phyloP scores from a whole-genome alignment of 768 basidiomycete genomes.

The Astraeus odoratus region DNA sequence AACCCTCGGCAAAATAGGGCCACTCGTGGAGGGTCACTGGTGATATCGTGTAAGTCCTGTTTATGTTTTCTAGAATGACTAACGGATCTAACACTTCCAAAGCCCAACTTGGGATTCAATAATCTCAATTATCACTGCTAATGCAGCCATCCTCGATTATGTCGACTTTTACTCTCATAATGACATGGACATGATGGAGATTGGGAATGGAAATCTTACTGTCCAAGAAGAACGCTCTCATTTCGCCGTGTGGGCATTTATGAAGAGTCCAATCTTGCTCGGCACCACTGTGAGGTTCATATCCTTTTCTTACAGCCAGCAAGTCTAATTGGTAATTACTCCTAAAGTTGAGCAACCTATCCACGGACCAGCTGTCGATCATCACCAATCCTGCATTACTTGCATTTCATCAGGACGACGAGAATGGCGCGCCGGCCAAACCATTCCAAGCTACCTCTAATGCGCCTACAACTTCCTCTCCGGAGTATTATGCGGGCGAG shows the following conservation, averaged over 20 bases:
- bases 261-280: constrained; percentile 52
- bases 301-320: background rate
- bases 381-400: constrained; percentile 46
- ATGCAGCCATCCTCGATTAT: constrained; percentile 34
- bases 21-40: constrained; percentile 51
- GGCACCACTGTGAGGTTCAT: constrained; percentile 25
- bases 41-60: constrained; percentile 32
- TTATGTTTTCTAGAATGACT: background rate
- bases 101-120: constrained; percentile 47
- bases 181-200: constrained; percentile 57
- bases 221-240: constrained; percentile 47
- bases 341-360: constrained; percentile 35
- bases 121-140: constrained; percentile 36
- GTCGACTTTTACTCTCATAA: constrained; percentile 45
- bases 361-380: constrained; percentile 36
- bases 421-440: constrained; percentile 38
- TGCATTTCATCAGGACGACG: constrained; percentile 47
- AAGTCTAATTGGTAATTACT: background rate
- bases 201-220: constrained; percentile 45
- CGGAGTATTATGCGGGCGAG: constrained; percentile 45
- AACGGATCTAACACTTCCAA: background rate
- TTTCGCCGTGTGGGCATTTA: constrained; percentile 52
- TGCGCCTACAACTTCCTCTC: constrained; percentile 37
- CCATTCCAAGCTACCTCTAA: constrained; percentile 39
- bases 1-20: constrained; percentile 26